Evolutionary conservation across 2,329 filamentous ascomycete species (phyloP).

Genomic region (Fusarium redolens): DNA sequence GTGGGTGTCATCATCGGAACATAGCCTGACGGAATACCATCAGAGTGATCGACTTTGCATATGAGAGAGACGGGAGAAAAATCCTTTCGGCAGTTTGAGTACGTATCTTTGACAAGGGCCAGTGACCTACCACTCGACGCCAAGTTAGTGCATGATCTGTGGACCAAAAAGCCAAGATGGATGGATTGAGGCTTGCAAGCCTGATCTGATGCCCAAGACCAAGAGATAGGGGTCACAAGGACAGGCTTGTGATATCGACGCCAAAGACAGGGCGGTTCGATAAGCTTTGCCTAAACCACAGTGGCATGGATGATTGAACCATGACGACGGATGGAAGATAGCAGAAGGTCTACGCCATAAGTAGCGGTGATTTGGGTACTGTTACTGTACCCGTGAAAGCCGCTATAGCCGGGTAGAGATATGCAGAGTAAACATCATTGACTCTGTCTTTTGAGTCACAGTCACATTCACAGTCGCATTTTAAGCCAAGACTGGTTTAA

Average conservation of each 20-base stretch:
- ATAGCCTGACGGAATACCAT: background rate
- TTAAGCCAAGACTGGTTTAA: constrained; percentile 1
- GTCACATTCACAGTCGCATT: background rate
- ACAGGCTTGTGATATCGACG: constrained; percentile 16
- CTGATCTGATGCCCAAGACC: constrained; percentile 10
- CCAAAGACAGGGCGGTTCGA: background rate
- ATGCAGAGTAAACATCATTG: background rate
- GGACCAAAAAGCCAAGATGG: background rate
- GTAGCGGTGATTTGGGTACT: background rate
- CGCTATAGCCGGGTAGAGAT: background rate
- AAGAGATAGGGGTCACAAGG: constrained; percentile 9
- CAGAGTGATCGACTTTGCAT: background rate
- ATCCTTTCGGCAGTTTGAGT: constrained; percentile 22
- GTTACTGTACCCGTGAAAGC: background rate
- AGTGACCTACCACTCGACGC: background rate
- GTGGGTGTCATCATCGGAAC: background rate
- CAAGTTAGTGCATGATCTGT: constrained; percentile 10
- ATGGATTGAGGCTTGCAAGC: constrained; percentile 1
- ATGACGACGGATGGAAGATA: constrained; percentile 15
- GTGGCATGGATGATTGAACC: constrained; percentile 5
- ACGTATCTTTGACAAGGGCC: constrained; percentile 7
- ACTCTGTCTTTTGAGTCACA: background rate
- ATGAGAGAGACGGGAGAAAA: background rate
- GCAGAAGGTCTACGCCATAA: background rate
- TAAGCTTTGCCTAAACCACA: constrained; percentile 22